phyloP scores from a whole-genome alignment of 352 stramenopile genomes.

The Phytophthora kernoviae region DNA sequence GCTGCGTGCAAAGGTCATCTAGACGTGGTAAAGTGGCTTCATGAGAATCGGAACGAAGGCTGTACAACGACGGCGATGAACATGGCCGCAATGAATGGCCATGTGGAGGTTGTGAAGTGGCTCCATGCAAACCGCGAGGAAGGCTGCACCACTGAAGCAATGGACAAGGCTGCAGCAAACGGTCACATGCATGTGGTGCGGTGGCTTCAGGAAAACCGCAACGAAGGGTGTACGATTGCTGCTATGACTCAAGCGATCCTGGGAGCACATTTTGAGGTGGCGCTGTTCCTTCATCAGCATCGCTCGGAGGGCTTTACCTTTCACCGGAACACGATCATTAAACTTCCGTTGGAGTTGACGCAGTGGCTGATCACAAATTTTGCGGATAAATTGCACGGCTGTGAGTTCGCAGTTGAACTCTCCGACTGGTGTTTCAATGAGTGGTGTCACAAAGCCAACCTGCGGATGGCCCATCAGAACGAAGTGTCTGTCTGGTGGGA shows the following conservation, averaged over 20 bases:
- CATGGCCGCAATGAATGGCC: slow-evolving; percentile 29
- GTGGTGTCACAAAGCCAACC: slow-evolving; percentile 23
- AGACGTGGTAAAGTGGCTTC: slow-evolving; percentile 33
- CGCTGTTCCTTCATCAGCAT: slow-evolving; percentile 26
- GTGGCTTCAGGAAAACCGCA: slow-evolving; percentile 31
- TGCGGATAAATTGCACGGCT: slow-evolving; percentile 18
- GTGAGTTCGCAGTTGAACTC: slow-evolving; percentile 29
- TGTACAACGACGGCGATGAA: slow-evolving; percentile 33
- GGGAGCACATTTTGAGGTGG: slow-evolving; percentile 26
- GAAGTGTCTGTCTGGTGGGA: slow-evolving; percentile 32
- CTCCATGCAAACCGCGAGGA: slow-evolving; percentile 27
- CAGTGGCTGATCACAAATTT: slow-evolving; percentile 34
- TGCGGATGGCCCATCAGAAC: slow-evolving; percentile 31
- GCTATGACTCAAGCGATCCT: slow-evolving; percentile 33
- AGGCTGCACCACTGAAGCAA: slow-evolving; percentile 29
- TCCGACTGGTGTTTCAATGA: slow-evolving; percentile 33
- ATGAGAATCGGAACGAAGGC: slow-evolving; percentile 30
- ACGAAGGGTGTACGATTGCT: slow-evolving; percentile 27
- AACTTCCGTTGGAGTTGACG: slow-evolving; percentile 31
- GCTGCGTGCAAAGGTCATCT: slow-evolving; percentile 33
- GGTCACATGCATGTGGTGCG: slow-evolving; percentile 25
- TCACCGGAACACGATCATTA: slow-evolving; percentile 24
- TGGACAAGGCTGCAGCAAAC: slow-evolving; percentile 28
- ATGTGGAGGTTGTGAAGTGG: slow-evolving; percentile 39
- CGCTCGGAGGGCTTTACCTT: slow-evolving; percentile 26